Conservation (phyloP, 2,329 filamentous ascomycete species). For the Sporothrix curviconia region DNA sequence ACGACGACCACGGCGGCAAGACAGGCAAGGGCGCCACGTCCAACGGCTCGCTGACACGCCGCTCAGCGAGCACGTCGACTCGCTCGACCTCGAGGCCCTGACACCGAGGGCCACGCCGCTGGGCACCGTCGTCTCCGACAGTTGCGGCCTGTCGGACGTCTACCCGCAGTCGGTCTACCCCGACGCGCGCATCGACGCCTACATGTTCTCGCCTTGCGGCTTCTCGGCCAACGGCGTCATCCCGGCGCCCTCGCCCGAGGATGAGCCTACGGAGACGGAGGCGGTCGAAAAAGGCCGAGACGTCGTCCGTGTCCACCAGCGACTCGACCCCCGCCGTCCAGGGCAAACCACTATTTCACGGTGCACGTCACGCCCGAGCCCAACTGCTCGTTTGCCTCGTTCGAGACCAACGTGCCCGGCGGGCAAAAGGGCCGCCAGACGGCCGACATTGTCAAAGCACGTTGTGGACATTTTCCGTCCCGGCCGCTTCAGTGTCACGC, state of each 20-base stretch:
- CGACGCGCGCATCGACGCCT: constrained; percentile 88
- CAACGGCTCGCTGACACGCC: constrained; percentile 50
- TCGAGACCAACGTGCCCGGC: constrained; percentile 95
- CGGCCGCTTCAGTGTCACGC: constrained; percentile 92
- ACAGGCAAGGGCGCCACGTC: constrained; percentile 30
- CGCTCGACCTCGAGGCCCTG: constrained; percentile 56
- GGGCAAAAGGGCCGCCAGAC: constrained; percentile 83
- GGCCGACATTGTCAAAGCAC: constrained; percentile 82
- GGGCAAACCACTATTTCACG: constrained; percentile 77
- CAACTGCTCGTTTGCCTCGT: constrained; percentile 93
- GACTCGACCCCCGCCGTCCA: constrained; percentile 36
- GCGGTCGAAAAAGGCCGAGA: constrained; percentile 36
- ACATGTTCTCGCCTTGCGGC: constrained; percentile 92
- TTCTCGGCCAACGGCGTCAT: constrained; percentile 97
- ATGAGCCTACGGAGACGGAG: constrained; percentile 33
- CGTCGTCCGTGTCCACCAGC: not conserved
- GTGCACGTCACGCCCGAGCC: constrained; percentile 97
- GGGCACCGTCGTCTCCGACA: constrained; percentile 84
- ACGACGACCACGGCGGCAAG: not conserved
- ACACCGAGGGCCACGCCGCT: constrained; percentile 91
- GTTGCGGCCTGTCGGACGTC: constrained; percentile 80
- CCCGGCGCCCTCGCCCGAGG: constrained; percentile 53
- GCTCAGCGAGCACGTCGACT: constrained; percentile 44
- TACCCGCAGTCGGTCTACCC: constrained; percentile 84
- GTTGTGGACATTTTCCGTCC: constrained; percentile 95